Conservation (phyloP, 2,329 filamentous ascomycete genomes). For the Aspergillus versicolor region DNA sequence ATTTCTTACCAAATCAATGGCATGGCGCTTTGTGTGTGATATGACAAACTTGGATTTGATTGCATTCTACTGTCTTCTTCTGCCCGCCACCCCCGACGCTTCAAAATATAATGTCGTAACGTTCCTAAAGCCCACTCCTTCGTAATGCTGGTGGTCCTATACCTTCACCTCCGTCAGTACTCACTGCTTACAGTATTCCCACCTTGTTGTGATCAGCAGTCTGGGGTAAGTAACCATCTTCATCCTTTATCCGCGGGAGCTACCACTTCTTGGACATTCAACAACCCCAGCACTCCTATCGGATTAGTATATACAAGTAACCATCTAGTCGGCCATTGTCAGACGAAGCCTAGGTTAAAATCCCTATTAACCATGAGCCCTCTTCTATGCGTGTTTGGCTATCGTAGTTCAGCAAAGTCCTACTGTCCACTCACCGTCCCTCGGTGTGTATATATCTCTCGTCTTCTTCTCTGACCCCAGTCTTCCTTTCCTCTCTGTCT, state of each 20-base stretch:
- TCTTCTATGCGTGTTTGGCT: not conserved
- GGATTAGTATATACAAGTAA: not conserved
- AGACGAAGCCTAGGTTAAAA: not conserved
- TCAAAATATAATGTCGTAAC: constrained; percentile 14
- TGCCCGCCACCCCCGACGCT: constrained; percentile 1
- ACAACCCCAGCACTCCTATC: not conserved
- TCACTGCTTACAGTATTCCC: not conserved
- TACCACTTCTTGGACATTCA: not conserved
- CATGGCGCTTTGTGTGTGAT: constrained; percentile 30
- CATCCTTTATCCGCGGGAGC: not conserved
- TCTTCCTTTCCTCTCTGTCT: not conserved
- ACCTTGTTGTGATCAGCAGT: not conserved
- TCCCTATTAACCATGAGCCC: not conserved
- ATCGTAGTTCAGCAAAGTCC: not conserved
- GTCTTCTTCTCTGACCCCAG: not conserved
- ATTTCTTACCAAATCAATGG: constrained; percentile 26
- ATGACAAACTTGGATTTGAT: constrained; percentile 19
- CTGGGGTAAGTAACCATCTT: not conserved
- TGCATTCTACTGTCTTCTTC: constrained; percentile 14
- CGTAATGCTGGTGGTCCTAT: not conserved
- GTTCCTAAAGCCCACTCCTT: not conserved
- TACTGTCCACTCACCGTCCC: not conserved
- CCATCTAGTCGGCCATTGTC: not conserved
- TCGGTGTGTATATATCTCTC: not conserved
- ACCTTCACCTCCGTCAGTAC: not conserved